Evolutionary conservation across 768 basidiomycete species (phyloP), one percentile per base, ranked within the genome.

Genomic region (Fibroporia radiculosa): DNA sequence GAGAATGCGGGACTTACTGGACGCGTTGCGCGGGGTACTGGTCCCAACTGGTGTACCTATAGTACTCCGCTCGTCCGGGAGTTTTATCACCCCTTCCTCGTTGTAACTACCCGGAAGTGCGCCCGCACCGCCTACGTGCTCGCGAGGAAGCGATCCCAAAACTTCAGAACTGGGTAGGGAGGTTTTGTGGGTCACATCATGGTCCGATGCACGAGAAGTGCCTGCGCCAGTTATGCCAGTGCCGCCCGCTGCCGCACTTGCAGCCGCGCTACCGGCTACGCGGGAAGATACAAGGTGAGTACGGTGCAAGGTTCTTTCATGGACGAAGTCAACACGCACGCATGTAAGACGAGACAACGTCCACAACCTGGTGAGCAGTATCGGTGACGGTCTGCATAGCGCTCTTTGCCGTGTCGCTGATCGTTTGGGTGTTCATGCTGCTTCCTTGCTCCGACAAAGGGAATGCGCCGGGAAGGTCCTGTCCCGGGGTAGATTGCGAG

Each of bases 81-180:
- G 56, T 35, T 66, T 63, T 3, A 74, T 71, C 8, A 78, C 72
- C 4, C 65, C 68, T 7, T 63, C 56, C 50, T 80, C 77, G 18
- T 62, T 64, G 11, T 58, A 44, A 23, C 59, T 60, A 11, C 75
- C 77, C 0, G 76, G 75, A 12, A 78, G 66, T 0, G 74, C 66
- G 7, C 75, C 75, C 1, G 72, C 69, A 13, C 76, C 78, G 14
- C 41, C 54, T n/a, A 53, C 51, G 42, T 42, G 51, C 40, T 58
- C 58, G 3, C 45, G 33, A 3, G 52, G 12, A 14, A 24, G 25
- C 1, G 52, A 48, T 11, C 59, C 57, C 3, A 16, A 6, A 4
- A 16, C 14, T 26, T 56, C 55, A 1, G 13, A 40, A 14, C 47
- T 37, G 4, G 52, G 48, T 19, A 49, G 20, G 11, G 49, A 51